These are phyloP conservation scores for Colletotrichum neosansevieriae DNA, from an alignment of 2,329 filamentous ascomycete species.

Conservation along the genomic window DNA sequence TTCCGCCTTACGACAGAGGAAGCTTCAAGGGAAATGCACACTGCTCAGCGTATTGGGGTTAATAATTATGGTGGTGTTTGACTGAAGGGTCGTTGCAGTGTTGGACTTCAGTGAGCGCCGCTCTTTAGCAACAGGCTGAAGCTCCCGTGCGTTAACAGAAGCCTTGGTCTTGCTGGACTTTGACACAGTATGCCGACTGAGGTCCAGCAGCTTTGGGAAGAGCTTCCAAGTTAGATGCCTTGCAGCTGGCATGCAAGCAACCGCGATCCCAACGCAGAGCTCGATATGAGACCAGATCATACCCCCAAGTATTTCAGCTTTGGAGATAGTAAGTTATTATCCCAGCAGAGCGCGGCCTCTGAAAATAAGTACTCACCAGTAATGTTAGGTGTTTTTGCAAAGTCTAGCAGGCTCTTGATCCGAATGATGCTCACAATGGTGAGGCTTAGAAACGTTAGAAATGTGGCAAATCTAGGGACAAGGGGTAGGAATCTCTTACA, in stretches of 20 bases:
- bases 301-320: slow-evolving; percentile 11
- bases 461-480: too few relatives aligned
- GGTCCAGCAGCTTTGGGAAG: not conserved
- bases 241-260: not conserved
- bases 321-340: not conserved
- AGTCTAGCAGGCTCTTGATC: not conserved
- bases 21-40: not conserved
- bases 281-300: not conserved
- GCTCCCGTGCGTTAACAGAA: not conserved
- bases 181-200: not conserved
- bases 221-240: not conserved
- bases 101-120: not conserved
- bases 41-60: not conserved
- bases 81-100: not conserved
- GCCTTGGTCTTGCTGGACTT: not conserved
- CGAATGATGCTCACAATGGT: slow-evolving; percentile 12
- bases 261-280: not conserved
- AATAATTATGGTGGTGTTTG: not conserved
- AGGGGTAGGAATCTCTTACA: slow-evolving; percentile 3
- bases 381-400: slow-evolving; percentile 13
- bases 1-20: not conserved
- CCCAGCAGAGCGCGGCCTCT: not conserved
- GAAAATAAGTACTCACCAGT: too few relatives aligned
- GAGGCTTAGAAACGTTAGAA: not conserved
- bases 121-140: not conserved